Conservation (phyloP, 768 basidiomycete genomes). For the Lepiota venenata region DNA sequence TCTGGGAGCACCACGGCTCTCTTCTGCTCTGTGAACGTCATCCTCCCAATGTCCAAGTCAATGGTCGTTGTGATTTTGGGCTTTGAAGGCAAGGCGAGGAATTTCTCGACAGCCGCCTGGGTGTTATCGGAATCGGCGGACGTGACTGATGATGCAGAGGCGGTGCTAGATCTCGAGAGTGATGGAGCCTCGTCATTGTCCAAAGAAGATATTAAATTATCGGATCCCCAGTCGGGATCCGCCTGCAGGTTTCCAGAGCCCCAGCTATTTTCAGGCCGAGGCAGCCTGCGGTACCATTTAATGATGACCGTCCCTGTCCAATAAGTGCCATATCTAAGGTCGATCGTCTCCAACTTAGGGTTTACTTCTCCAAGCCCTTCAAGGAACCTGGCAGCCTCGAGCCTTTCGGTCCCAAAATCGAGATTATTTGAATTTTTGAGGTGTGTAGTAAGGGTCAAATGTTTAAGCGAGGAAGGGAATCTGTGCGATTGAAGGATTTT, state of each 20-base stretch:
- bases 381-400: not conserved
- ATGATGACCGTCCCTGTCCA: conserved; percentile 3
- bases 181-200: not conserved
- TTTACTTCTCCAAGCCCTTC: conserved; percentile 1
- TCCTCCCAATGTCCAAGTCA: conserved; percentile 22
- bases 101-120: conserved; percentile 19
- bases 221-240: not conserved
- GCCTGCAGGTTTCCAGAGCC: too few species aligned
- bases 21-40: conserved; percentile 25
- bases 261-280: too few species aligned
- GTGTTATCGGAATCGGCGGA: conserved; percentile 13
- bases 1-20: conserved; percentile 1
- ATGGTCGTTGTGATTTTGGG: conserved; percentile 20
- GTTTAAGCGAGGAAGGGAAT: conserved; percentile 1
- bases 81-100: conserved; percentile 15
- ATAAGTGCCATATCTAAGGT: conserved; percentile 5
- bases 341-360: not conserved
- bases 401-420: not conserved
- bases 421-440: not conserved
- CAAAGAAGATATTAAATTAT: too few species aligned
- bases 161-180: not conserved
- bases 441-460: not conserved
- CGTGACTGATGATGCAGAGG: not conserved
- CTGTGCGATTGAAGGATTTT: not conserved
- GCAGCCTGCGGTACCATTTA: not conserved